Conservation (phyloP, 768 basidiomycete species). For the Tricholomella constricta region DNA sequence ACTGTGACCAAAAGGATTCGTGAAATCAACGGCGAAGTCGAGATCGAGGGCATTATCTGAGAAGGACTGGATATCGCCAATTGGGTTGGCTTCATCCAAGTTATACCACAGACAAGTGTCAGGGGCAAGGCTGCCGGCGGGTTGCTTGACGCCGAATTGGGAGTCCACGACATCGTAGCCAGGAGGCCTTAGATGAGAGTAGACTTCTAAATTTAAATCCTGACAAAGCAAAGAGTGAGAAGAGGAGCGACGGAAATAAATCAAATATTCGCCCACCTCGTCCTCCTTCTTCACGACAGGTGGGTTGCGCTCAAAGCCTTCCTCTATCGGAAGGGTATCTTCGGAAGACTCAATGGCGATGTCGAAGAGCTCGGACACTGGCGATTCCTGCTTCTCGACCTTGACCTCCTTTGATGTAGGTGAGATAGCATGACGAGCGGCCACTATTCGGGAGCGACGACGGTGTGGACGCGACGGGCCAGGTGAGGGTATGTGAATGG, state of each 20-base stretch:
- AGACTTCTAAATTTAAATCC: neutral
- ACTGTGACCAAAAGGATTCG: neutral
- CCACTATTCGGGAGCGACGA: neutral
- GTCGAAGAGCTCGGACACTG: neutral
- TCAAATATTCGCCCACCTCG: neutral
- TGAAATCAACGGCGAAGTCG: neutral
- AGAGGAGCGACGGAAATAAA: neutral
- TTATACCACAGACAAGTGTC: conserved; percentile 8
- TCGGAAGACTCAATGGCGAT: conserved; percentile 3
- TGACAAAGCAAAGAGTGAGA: neutral
- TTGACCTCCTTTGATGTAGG: neutral
- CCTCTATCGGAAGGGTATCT: conserved; percentile 34
- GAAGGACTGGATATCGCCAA: neutral
- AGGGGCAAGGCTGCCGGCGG: neutral
- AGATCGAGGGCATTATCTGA: neutral
- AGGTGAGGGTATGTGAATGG: neutral
- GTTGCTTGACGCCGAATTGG: conserved; percentile 16
- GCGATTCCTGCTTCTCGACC: neutral
- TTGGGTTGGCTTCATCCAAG: neutral
- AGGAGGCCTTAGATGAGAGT: conserved; percentile 6
- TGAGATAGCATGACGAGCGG: neutral
- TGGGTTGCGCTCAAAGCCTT: conserved; percentile 38
- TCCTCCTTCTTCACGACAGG: conserved; percentile 15
- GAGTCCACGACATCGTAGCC: conserved; percentile 12
- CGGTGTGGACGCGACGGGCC: neutral